Conservation (phyloP, 768 basidiomycete species). For the Lactifluus piperatus region DNA sequence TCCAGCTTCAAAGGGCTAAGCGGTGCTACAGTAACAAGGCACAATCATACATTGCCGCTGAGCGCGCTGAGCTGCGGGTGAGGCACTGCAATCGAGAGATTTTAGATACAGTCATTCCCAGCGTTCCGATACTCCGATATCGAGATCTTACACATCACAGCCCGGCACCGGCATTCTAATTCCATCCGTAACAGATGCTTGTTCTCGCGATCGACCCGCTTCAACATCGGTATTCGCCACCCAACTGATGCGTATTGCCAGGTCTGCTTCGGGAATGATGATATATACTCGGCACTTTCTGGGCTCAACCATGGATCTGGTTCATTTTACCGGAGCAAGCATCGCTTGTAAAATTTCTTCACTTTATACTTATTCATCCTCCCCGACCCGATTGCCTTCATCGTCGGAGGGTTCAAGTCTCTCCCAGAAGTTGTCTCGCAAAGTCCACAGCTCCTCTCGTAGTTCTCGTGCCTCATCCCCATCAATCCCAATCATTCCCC, state of each 20-base stretch:
- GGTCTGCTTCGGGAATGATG: background rate
- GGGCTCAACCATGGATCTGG: too few relatives aligned
- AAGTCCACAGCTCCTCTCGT: conserved; percentile 14
- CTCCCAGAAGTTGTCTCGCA: conserved; percentile 16
- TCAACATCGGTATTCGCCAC: too few relatives aligned
- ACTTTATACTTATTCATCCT: conserved; percentile 12
- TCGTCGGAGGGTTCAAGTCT: background rate
- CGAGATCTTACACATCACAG: too few relatives aligned
- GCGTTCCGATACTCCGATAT: too few relatives aligned
- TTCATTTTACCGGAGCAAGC: background rate
- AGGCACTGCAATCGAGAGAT: too few relatives aligned
- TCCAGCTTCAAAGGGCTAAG: background rate
- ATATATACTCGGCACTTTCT: background rate
- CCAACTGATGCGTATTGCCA: too few relatives aligned
- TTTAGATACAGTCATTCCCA: too few relatives aligned
- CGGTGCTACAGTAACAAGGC: conserved; percentile 1
- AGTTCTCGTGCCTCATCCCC: conserved; percentile 15
- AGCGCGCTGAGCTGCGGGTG: background rate
- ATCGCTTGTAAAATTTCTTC: background rate
- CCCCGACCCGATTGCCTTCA: background rate
- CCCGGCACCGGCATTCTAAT: too few relatives aligned
- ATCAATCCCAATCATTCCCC: conserved; percentile 12
- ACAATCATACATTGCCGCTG: too few relatives aligned
- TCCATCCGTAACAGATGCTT: too few relatives aligned
- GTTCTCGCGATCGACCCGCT: too few relatives aligned